Conservation (phyloP, 371 early-diverging fungal genomes). For the Syncephalastrum racemosum region DNA sequence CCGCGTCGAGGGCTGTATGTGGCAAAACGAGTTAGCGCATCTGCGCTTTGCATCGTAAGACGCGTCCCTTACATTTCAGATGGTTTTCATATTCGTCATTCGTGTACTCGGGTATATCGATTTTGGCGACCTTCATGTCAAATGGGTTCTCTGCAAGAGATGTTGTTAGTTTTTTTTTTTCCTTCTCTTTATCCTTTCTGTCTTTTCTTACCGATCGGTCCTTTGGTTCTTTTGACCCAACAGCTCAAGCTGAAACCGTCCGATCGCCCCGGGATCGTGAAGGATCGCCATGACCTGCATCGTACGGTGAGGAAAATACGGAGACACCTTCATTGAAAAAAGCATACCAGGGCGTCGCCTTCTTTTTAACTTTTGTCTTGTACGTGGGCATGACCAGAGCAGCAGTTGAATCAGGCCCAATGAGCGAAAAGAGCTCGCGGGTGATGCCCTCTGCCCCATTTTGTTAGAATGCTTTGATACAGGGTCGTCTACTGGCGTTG, state of each 20-base stretch:
- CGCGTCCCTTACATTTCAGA: conserved; percentile 37
- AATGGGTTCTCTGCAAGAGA: conserved; percentile 56
- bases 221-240: conserved; percentile 68
- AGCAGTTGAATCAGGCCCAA: conserved; percentile 70
- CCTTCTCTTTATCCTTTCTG: neutral
- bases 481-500: conserved; percentile 1
- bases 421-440: conserved; percentile 67
- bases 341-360: conserved; percentile 61
- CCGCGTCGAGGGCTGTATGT: conserved; percentile 40
- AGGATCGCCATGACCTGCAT: conserved; percentile 65
- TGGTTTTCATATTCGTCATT: conserved; percentile 69
- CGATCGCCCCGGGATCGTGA: conserved; percentile 73
- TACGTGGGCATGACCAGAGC: conserved; percentile 61
- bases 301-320: conserved; percentile 1
- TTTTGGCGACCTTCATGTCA: conserved; percentile 59
- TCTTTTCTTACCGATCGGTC: conserved; percentile 19
- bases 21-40: too few relatives aligned
- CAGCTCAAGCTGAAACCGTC: conserved; percentile 72
- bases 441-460: conserved; percentile 59
- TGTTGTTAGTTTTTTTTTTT: neutral
- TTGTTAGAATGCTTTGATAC: neutral
- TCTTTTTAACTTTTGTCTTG: conserved; percentile 67
- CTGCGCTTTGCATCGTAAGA: neutral
- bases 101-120: conserved; percentile 61
- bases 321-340: neutral